Evolutionary conservation across 2,329 filamentous ascomycete species (phyloP), one percentile per base, ranked within the genome.

Genomic region (Verruconis gallopava): DNA sequence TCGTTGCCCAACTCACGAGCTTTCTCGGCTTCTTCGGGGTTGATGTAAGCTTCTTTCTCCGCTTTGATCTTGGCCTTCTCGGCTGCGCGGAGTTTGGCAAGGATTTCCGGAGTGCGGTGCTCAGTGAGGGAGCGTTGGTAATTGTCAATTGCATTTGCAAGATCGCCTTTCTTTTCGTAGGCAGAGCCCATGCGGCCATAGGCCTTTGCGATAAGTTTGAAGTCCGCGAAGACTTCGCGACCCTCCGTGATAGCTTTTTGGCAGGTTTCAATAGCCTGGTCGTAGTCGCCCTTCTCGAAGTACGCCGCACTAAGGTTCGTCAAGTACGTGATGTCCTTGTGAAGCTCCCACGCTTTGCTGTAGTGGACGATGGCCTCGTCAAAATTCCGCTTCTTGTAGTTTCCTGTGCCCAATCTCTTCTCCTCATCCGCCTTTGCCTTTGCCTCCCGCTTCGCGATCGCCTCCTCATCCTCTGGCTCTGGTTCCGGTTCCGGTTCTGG

Each of bases 381-480:
- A 51, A 98, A 95, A 58, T 95, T 79, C 52, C 85, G 81, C 75
- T 96, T 96, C 79, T 98, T 98, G 73, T 98, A 98, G 61, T 81
- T 80, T 53, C 91, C 85, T 12, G 89, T 98, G 44, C 91, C 91
- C 44, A 93, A 70, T 21, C 80, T 83, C 76, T 98, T 98, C 66
- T 95, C 83, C 60, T 86, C 84, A 53, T 98, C 91, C 35, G 88
- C 91, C 48, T 82, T 85, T 55, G 81, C 84, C 70, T 96, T 93
- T 32, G 85, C 85, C 69, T 91, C 84, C 66, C 83, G 83, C 65
- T 88, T 86, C 47, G 82, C 83, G 43, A 77, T 60, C 1, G 79
- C 73, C 61, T 96, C 91, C 55, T 94, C 86, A 50, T 93, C 85
- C 55, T 85, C 69, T 30, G 74, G 72, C 52, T 79, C 74, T 12